These are phyloP conservation scores for Pseudocercospora cruenta DNA, from an alignment of 2,329 filamentous ascomycete genomes.

Conservation along the genomic window DNA sequence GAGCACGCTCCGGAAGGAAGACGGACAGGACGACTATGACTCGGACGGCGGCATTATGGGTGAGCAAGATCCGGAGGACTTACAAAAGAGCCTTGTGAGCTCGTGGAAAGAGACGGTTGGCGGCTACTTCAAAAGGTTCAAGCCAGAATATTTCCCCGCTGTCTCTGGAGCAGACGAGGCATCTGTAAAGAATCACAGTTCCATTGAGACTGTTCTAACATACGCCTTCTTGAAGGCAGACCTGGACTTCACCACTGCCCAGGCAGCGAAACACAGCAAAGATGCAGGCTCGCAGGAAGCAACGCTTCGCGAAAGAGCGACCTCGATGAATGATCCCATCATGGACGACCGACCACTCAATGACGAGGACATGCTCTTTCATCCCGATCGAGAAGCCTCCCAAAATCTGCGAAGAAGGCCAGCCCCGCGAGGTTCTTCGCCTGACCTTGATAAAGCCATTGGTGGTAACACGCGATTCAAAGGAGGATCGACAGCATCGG, in stretches of 20 bases:
- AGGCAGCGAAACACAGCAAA: constrained; percentile 70
- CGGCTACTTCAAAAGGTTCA: constrained; percentile 91
- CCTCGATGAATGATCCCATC: constrained; percentile 65
- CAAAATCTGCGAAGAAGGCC: constrained; percentile 39
- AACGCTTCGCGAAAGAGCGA: constrained; percentile 15
- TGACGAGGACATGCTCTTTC: constrained; percentile 78
- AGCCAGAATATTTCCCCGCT: constrained; percentile 69
- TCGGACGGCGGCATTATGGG: constrained; percentile 52
- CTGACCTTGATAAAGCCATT: constrained; percentile 62
- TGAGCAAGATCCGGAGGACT: constrained; percentile 63
- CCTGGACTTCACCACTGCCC: constrained; percentile 88
- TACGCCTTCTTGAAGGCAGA: constrained; percentile 95
- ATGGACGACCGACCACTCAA: constrained; percentile 79
- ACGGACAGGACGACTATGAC: constrained; percentile 42
- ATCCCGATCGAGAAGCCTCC: constrained; percentile 53
- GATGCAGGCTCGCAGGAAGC: constrained; percentile 18
- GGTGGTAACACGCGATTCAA: constrained; percentile 79
- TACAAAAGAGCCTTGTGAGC: constrained; percentile 72
- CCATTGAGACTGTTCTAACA: constrained; percentile 76
- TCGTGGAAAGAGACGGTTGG: constrained; percentile 85
- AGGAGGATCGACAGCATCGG: constrained; percentile 88
- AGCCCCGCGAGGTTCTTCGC: constrained; percentile 48
- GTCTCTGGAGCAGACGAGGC: constrained; percentile 17
- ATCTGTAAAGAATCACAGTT: constrained; percentile 50
- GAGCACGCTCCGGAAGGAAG: constrained; percentile 67